Evolutionary conservation across 2,329 filamentous ascomycete species (phyloP).

Genomic region (Sclerotinia spermophila): DNA sequence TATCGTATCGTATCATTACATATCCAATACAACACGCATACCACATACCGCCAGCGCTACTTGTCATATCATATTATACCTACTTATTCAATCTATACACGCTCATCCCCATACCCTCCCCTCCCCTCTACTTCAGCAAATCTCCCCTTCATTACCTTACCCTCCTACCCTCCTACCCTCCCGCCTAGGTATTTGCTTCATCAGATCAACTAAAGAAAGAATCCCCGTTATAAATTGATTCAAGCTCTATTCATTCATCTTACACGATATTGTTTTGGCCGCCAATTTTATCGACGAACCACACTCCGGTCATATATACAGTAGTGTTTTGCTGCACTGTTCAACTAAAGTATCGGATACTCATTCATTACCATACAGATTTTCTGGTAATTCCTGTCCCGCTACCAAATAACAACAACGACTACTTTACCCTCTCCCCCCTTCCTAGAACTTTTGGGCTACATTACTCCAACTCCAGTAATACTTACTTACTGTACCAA

Average conservation of each 20-base stretch:
- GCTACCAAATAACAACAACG: not conserved
- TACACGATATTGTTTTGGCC: not conserved
- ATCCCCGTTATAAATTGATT: not conserved
- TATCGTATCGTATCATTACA: not conserved
- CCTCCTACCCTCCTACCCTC: not conserved
- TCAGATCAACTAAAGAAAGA: not conserved
- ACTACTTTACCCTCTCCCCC: not conserved
- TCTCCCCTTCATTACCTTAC: not conserved
- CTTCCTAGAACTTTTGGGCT: not conserved
- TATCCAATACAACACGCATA: not conserved
- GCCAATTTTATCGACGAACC: not conserved
- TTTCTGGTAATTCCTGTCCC: not conserved
- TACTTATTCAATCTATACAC: not conserved
- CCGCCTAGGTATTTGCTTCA: not conserved
- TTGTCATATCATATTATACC: not conserved
- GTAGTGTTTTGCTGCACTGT: conserved; percentile 9
- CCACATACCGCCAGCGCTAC: not conserved
- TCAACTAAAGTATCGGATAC: not conserved
- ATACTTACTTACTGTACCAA: not conserved
- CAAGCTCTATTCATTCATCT: not conserved
- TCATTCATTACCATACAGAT: not conserved
- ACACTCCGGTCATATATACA: not conserved
- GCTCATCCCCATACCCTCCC: not conserved
- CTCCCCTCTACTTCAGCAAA: not conserved
- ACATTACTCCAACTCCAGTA: not conserved